phyloP scores from a whole-genome alignment of 225 moss, liverwort and hornwort genomes.

The Rhytidiadelphus loreus region DNA sequence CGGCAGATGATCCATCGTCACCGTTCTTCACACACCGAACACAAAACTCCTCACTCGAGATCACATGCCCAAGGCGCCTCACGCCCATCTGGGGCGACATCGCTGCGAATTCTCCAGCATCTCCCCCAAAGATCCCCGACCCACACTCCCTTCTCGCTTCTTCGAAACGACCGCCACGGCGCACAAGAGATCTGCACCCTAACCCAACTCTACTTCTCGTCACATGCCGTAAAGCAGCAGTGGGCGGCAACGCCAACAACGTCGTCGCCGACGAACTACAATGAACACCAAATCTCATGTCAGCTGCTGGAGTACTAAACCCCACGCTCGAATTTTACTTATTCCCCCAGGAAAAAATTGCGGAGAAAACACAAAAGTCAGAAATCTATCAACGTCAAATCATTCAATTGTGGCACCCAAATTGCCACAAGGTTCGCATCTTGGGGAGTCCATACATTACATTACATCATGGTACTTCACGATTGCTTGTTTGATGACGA shows the following conservation, averaged over 20 bases:
- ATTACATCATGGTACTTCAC: background rate
- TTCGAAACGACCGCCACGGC: background rate
- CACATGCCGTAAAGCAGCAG: background rate
- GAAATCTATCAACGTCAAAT: background rate
- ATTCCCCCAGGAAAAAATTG: background rate
- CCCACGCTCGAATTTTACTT: background rate
- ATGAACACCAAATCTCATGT: background rate
- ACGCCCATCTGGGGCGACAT: constrained; percentile 4
- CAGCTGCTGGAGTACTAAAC: background rate
- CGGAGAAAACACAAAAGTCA: background rate
- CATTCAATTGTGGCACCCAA: background rate
- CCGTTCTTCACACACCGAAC: background rate
- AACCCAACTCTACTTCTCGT: background rate
- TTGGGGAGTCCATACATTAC: background rate
- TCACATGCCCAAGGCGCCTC: background rate
- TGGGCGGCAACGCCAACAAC: background rate
- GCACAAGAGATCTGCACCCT: background rate
- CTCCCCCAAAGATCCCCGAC: background rate
- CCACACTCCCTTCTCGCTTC: background rate
- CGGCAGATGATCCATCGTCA: background rate
- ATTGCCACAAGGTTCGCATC: background rate
- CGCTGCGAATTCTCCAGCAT: constrained; percentile 12
- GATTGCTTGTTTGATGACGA: background rate
- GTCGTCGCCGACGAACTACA: background rate
- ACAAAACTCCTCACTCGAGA: background rate